phyloP scores from a whole-genome alignment of 225 moss, liverwort and hornwort genomes.

The Ulota crispa region DNA sequence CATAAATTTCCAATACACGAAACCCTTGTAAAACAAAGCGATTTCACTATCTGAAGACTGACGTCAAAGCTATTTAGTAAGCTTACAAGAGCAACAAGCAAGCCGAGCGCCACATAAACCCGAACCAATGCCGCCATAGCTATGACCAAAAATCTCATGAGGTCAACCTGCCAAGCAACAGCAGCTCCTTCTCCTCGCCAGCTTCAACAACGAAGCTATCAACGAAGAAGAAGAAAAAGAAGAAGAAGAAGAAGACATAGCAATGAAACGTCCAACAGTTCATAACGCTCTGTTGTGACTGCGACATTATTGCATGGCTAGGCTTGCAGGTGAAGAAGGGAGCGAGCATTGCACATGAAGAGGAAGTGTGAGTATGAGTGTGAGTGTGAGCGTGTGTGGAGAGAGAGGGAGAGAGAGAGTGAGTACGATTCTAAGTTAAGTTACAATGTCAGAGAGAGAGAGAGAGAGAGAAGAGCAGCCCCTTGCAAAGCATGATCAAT shows the following conservation, averaged over 20 bases:
- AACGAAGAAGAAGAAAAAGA: neutral
- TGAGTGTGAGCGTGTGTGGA: neutral
- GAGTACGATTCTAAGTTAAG: neutral
- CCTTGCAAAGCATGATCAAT: neutral
- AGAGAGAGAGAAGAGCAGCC: neutral
- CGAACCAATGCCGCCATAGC: conserved; percentile 26
- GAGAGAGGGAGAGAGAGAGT: neutral
- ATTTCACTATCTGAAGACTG: neutral
- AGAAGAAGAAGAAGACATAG: neutral
- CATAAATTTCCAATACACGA: neutral
- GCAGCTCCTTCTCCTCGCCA: neutral
- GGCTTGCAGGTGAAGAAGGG: neutral
- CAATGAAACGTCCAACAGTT: neutral
- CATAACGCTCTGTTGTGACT: neutral
- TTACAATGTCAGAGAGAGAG: conserved; percentile 6
- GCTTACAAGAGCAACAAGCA: conserved; percentile 31
- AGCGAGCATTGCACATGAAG: neutral
- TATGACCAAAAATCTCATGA: neutral
- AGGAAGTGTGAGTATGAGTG: neutral
- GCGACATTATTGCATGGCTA: too few species aligned
- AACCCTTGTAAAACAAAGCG: neutral
- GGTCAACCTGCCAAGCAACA: neutral
- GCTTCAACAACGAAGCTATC: neutral
- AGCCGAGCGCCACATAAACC: conserved; percentile 8
- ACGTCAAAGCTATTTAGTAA: neutral